Conservation (phyloP, 495 filamentous ascomycete genomes). For the Penicillium waksmanii region DNA sequence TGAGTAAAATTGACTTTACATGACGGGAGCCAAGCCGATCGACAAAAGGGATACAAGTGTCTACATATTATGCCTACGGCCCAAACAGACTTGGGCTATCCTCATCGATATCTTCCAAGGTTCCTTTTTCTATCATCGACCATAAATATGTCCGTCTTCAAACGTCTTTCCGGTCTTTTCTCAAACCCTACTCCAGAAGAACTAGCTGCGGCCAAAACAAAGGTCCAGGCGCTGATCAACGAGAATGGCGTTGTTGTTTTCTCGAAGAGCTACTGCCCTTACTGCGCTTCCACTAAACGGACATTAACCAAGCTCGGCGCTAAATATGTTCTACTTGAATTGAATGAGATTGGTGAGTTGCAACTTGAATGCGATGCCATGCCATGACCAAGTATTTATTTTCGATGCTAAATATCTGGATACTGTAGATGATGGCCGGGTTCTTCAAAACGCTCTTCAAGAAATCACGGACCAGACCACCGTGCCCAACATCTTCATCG, state of each 20-base stretch:
- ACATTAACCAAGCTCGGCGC: constrained; percentile 66
- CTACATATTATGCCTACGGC: background rate
- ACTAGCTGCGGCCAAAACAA: background rate
- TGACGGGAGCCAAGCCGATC: constrained; percentile 3
- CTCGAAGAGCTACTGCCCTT: constrained; percentile 84
- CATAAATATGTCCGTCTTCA: constrained; percentile 1
- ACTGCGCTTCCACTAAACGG: constrained; percentile 72
- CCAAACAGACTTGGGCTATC: background rate
- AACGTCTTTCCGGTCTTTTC: background rate
- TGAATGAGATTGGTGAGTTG: constrained; percentile 76
- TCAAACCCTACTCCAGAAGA: background rate
- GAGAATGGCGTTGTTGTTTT: constrained; percentile 62
- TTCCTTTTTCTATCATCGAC: background rate
- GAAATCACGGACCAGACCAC: constrained; percentile 72
- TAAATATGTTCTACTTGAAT: constrained; percentile 70
- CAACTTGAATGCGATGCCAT: background rate
- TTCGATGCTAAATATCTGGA: constrained; percentile 1
- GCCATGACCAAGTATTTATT: background rate
- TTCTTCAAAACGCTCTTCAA: constrained; percentile 70
- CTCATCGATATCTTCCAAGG: background rate
- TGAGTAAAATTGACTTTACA: background rate
- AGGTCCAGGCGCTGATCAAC: background rate
- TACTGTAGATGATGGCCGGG: constrained; percentile 64
- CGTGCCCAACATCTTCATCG: constrained; percentile 86
- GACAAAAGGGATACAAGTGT: background rate